Evolutionary conservation across 2,329 filamentous ascomycete species (phyloP), one percentile per base, ranked within the genome.

Genomic region (Fusarium scirpi): DNA sequence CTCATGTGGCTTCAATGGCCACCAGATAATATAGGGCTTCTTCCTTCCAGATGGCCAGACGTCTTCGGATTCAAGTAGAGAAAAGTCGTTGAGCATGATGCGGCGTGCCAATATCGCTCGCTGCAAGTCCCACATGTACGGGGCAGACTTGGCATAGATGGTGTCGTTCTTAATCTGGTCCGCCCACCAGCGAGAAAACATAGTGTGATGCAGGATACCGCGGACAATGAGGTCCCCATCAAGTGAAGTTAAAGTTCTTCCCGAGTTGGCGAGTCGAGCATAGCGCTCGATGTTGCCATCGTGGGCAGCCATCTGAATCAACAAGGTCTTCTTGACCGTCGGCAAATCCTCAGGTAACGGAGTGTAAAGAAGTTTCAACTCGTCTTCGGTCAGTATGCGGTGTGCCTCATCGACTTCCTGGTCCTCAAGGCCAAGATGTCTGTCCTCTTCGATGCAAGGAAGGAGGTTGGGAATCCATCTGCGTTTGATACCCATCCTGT

Each of bases 231-330:
- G 27, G 27, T 29, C 27, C 27, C 27, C 27, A 29, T 29, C 27
- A 29, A 29, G 27, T 29, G 27, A 29, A 29, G 27, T 29, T 29
- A 29, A 29, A 29, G 27, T 29, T 29, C 27, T n/a, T 3, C 38
- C 11, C 1, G 12, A 29, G 80, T 11, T 78, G 69, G 74, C 70
- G 0, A 84, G 72, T 1, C 81, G 77, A 0, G 58, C 41, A 43
- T 83, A 84, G 5, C 80, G 78, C 46, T 84, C 80, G 8, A 83
- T 63, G 29, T 83, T 76, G 4, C 82, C 81, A 2, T 74, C 61
- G 22, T 78, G 82, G 0, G 80, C 81, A 0, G 82, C 79, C 55
- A 79, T 75, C 9, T 74, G 65, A 20, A 82, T 81, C 2, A 83
- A 72, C 1, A 80, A 43, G 46, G 81, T 77, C 52, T 84, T 84